Evolutionary conservation across 2,329 filamentous ascomycete genomes (phyloP).

Genomic region (Trichoderma sp.): DNA sequence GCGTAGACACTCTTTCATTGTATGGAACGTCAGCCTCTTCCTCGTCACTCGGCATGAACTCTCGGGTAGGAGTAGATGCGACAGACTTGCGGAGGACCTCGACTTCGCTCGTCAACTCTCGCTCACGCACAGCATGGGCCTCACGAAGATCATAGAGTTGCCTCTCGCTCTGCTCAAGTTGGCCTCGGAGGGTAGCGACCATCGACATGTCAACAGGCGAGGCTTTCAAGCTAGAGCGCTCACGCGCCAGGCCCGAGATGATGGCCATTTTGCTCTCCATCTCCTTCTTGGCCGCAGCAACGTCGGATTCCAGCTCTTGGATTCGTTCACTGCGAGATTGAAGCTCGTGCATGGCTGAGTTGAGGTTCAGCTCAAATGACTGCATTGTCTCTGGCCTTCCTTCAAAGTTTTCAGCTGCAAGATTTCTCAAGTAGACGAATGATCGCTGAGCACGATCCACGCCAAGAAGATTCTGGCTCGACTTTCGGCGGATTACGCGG

Average conservation of each 20-base stretch:
- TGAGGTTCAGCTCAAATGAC: conserved; percentile 88
- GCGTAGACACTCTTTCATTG: conserved; percentile 58
- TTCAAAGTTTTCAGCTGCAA: conserved; percentile 84
- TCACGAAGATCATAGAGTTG: conserved; percentile 74
- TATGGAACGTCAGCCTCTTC: conserved; percentile 41
- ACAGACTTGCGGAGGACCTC: conserved; percentile 62
- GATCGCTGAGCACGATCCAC: conserved; percentile 91
- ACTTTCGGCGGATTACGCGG: conserved; percentile 84
- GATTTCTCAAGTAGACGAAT: conserved; percentile 82
- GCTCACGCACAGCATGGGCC: conserved; percentile 69
- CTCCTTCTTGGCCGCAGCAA: conserved; percentile 82
- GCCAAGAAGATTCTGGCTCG: conserved; percentile 81
- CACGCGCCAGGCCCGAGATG: conserved; percentile 88
- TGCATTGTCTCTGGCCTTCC: conserved; percentile 79
- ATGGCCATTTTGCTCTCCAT: conserved; percentile 97
- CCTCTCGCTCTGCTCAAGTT: conserved; percentile 82
- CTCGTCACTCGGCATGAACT: conserved; percentile 31
- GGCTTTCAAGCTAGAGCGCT: conserved; percentile 81
- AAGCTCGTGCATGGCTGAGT: conserved; percentile 88
- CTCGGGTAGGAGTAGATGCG: conserved; percentile 25
- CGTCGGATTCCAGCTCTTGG: conserved; percentile 82
- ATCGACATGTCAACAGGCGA: conserved; percentile 89
- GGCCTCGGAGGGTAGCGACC: conserved; percentile 80
- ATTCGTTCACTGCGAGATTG: conserved; percentile 84
- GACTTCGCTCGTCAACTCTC: conserved; percentile 70